Percentiles rank a stretch among this genome's conserved stretches.
Evolutionary conservation across 2,329 filamentous ascomycete species (phyloP).

Genomic region (Reticulascus tulasneorum): DNA sequence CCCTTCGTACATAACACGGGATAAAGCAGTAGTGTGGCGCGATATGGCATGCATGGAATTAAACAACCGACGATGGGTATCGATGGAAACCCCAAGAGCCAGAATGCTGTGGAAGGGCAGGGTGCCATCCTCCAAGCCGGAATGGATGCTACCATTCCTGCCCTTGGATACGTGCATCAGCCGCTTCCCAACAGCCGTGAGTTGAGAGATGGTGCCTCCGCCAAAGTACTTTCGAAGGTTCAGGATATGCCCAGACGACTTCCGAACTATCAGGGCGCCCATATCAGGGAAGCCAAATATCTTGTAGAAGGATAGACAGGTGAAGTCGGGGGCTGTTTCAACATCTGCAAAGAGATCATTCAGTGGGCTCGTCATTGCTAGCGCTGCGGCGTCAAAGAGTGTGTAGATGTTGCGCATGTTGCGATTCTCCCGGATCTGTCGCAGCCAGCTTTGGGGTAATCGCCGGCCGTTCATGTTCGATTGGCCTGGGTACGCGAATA

Average conservation of each 20-base stretch:
- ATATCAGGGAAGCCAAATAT: constrained; percentile 66
- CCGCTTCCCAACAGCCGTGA: too few relatives aligned
- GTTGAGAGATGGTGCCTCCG: too few relatives aligned
- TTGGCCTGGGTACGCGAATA: constrained; percentile 83
- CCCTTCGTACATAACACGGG: constrained; percentile 41
- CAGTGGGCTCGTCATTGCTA: constrained; percentile 59
- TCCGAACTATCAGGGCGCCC: constrained; percentile 55
- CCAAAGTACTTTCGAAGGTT: constrained; percentile 60
- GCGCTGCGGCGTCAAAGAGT: constrained; percentile 59
- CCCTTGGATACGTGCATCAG: constrained; percentile 57
- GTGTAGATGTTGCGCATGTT: too few relatives aligned
- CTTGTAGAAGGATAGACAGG: constrained; percentile 60
- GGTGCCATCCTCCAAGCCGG: constrained; percentile 64
- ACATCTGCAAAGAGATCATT: constrained; percentile 45
- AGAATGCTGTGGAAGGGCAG: constrained; percentile 62
- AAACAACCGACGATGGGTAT: constrained; percentile 52
- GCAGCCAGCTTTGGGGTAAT: constrained; percentile 69
- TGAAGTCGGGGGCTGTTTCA: constrained; percentile 54
- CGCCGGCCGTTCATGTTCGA: constrained; percentile 87
- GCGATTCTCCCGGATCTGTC: too few relatives aligned
- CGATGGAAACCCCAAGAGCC: constrained; percentile 56
- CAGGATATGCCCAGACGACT: constrained; percentile 50
- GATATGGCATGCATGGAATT: constrained; percentile 56
- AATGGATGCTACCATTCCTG: too few relatives aligned
- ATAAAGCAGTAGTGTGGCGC: constrained; percentile 52